Evolutionary conservation across 208 protist genomes (phyloP).

Genomic region (Leishmania lainsoni): DNA sequence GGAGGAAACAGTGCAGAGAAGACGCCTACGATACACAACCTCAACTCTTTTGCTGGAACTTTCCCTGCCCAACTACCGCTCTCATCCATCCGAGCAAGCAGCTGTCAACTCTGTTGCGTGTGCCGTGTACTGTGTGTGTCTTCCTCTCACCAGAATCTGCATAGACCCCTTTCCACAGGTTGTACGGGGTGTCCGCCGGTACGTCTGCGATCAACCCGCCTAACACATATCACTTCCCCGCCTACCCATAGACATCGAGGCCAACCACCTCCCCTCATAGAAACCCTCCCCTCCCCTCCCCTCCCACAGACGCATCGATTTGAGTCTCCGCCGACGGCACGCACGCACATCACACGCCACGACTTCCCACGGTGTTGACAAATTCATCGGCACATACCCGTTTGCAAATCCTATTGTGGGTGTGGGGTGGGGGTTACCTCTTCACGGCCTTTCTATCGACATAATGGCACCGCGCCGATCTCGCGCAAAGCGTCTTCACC

Average conservation of each 20-base stretch:
- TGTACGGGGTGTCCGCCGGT: not conserved
- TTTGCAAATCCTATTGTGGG: not conserved
- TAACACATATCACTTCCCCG: not conserved
- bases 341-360: not conserved
- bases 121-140: not conserved
- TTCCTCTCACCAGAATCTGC: not conserved
- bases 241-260: not conserved
- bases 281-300: not conserved
- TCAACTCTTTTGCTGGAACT: not conserved
- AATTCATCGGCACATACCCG: not conserved
- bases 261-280: not conserved
- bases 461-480: constrained; percentile 16
- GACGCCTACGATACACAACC: not conserved
- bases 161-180: not conserved
- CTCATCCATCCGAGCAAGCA: not conserved
- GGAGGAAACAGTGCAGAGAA: not conserved
- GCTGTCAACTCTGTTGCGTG: not conserved
- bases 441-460: not conserved
- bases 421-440: not conserved
- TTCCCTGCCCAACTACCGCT: not conserved
- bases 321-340: not conserved
- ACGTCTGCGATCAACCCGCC: not conserved
- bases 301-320: not conserved
- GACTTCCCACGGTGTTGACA: no score
- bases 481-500: constrained; percentile 18